phyloP scores from a whole-genome alignment of 2,329 filamentous ascomycete genomes.

The Pseudogymnoascus sp. region DNA sequence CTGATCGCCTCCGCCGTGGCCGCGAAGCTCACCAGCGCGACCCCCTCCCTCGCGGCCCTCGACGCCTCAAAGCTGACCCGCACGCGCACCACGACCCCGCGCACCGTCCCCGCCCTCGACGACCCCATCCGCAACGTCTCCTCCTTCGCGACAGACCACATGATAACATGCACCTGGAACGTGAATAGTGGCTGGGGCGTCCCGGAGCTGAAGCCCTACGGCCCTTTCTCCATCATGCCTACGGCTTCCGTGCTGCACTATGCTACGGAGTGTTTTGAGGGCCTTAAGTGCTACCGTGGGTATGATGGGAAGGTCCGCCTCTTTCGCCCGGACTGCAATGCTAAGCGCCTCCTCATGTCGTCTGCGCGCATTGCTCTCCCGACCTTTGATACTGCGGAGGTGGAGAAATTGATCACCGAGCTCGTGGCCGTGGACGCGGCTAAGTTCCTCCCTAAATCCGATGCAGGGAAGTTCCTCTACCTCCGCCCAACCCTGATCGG shows the following conservation, averaged over 20 bases:
- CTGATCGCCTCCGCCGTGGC: slow-evolving; percentile 42
- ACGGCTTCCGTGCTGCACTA: slow-evolving; percentile 78
- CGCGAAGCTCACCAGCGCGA: slow-evolving; percentile 52
- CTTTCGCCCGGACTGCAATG: slow-evolving; percentile 54
- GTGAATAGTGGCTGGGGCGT: slow-evolving; percentile 57
- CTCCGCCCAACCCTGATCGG: slow-evolving; percentile 82
- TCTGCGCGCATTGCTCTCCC: slow-evolving; percentile 64
- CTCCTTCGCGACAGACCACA: slow-evolving; percentile 62
- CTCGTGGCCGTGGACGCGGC: slow-evolving; percentile 65
- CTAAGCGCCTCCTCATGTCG: slow-evolving; percentile 41
- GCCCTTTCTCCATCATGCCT: slow-evolving; percentile 68
- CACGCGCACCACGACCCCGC: slow-evolving; percentile 42
- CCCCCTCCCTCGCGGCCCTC: slow-evolving; percentile 31
- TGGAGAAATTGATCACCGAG: slow-evolving; percentile 64
- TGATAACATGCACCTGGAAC: slow-evolving; percentile 67
- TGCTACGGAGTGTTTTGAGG: slow-evolving; percentile 82
- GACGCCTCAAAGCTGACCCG: slow-evolving; percentile 54
- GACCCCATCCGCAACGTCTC: slow-evolving; percentile 28
- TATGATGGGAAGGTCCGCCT: slow-evolving; percentile 53
- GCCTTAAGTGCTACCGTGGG: slow-evolving; percentile 76
- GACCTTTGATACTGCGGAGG: slow-evolving; percentile 58
- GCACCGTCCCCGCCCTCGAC: slow-evolving; percentile 41
- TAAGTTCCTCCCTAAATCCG: slow-evolving; percentile 68
- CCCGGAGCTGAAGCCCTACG: slow-evolving; percentile 68
- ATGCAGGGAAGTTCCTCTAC: slow-evolving; percentile 68